Evolutionary conservation across 2,329 filamentous ascomycete genomes (phyloP), one percentile per base, ranked within the genome.

Genomic region (Ophiognomonia clavigignenti-juglandacearum): DNA sequence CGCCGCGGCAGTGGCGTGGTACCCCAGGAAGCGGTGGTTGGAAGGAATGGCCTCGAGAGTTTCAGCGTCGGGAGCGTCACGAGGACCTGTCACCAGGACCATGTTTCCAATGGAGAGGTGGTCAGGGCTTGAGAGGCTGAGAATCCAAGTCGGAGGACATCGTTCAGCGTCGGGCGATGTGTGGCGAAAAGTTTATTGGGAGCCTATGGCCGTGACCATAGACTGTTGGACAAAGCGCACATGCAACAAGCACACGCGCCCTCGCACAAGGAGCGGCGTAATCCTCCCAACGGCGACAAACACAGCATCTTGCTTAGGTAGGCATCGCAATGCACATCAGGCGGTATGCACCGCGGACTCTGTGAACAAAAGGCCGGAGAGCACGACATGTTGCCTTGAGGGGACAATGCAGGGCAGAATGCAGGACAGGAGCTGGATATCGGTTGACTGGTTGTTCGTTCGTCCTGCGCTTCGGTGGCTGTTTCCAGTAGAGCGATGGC

Each of bases 31-130:
- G 23, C 18, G 36, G 36, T 35, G 45, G 48, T 47, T 44, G 36
- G 27, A 37, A 43, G 29, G 39, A 18, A 26, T 7, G 42, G 41
- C 42, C 49, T 45, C 46, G 45, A 45, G 20, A n/a, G 49, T 52
- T 52, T 52, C 45, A 52, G 47, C 43, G 39, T 34, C 22, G 41
- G 18, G 18, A 26, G 38, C 32, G 46, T 48, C 41, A 51, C 38
- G 29, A 31, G 32, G 39, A 42, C 24, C 46, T 44, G 46, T 48
- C 41, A 51, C 38, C 23, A 31, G 32, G 39, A 42, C 24, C 46
- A 40, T 39, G 39, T 51, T 48, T 48, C 32, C 48, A 51, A 38
- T 27, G 32, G 14, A 34, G 20, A 43, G 42, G 27, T 26, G 26
- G 42, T 26, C 34, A 37, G n/a, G 23, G 24, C 27, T 45, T 29